Base-by-base conservation (phyloP, 768 basidiomycete species). In the Auriscalpium microsporum region DNA sequence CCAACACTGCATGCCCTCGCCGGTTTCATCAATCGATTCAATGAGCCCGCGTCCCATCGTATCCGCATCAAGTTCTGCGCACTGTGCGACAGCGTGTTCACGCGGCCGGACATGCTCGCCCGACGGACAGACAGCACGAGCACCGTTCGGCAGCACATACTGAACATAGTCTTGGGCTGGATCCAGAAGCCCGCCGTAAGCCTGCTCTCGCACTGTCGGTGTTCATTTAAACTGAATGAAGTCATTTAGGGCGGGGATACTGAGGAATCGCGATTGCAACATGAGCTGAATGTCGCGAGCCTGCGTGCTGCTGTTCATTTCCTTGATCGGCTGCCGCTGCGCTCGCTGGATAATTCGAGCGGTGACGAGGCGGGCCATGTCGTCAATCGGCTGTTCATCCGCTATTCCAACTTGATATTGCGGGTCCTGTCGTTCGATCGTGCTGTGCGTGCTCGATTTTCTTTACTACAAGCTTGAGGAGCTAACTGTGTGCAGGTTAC, bases 161-260 rank as follows among this genome's bases (percentile, higher is more conserved):
- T 92, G 23, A 89, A 94, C 56, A 77, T 80, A 35, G 72, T 94
- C n/a, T 74, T 86, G 65, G 83, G 86, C 45, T 95, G 92, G 92
- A 81, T 89, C 44, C 75, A 78, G 58, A 77, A 80, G 51, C 72
- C 78, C 8, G 55, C 72, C 14, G 60, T 64, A 56, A 88, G 87
- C 52, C 7, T 28, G 28, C 28, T 28, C 28, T 28, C 28, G 28
- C 28, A 28, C 28, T 28, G 53, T 82, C 69, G 28, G 35, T 51
- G 46, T 23, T 19, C 35, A 33, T 48, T n/a, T 19, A 14, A 10
- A 21, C 33, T 52, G 56, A 44, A 33, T 37, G 42, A n/a, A 44
- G 46, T 40, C 33, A 10, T 60, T 34, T 50, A 58, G 74, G 66
- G 68, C 1, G 59, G 66, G 44, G 74, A 77, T 19, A 67, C 64